A percentile compares a stretch with the other conserved stretches of the same genome.
Conservation (phyloP, 2,329 filamentous ascomycete species). For the Diaporthe destruens region DNA sequence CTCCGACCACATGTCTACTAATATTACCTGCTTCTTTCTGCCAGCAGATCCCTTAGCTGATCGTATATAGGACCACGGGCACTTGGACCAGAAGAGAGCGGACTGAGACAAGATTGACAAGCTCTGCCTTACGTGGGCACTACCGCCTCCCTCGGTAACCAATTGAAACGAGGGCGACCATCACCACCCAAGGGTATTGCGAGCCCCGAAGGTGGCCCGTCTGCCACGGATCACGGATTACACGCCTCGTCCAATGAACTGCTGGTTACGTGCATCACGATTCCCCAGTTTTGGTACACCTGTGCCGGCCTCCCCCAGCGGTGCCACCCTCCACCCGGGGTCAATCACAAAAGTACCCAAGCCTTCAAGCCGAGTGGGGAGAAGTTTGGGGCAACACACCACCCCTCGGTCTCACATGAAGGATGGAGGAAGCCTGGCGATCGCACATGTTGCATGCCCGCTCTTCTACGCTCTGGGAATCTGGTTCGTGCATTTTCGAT, state of each 20-base stretch:
- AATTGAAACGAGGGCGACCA: not conserved
- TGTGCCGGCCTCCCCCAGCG: not conserved
- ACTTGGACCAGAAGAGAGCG: too few species aligned
- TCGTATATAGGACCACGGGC: not conserved
- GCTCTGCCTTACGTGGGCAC: not conserved
- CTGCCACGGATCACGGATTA: not conserved
- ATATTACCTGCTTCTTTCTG: too few species aligned
- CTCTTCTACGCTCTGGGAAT: not conserved
- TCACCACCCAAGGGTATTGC: not conserved
- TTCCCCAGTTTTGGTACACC: not conserved
- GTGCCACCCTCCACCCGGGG: not conserved
- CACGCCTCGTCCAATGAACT: not conserved
- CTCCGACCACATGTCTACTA: not conserved
- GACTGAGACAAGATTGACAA: not conserved
- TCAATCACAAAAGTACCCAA: slow-evolving; percentile 5
- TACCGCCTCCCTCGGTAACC: not conserved
- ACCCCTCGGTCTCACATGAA: slow-evolving; percentile 9
- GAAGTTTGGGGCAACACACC: not conserved
- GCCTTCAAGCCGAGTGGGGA: not conserved
- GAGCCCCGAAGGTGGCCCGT: not conserved
- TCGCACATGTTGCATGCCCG: slow-evolving; percentile 17
- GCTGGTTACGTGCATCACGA: not conserved
- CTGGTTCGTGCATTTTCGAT: slow-evolving; percentile 21
- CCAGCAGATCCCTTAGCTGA: not conserved
- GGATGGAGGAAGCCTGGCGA: slow-evolving; percentile 24